A percentile compares a stretch with the other conserved stretches of the same genome.
These are phyloP conservation scores for Entomophthora muscae DNA, from an alignment of 371 early-diverging fungal genomes.

Conservation along the genomic window DNA sequence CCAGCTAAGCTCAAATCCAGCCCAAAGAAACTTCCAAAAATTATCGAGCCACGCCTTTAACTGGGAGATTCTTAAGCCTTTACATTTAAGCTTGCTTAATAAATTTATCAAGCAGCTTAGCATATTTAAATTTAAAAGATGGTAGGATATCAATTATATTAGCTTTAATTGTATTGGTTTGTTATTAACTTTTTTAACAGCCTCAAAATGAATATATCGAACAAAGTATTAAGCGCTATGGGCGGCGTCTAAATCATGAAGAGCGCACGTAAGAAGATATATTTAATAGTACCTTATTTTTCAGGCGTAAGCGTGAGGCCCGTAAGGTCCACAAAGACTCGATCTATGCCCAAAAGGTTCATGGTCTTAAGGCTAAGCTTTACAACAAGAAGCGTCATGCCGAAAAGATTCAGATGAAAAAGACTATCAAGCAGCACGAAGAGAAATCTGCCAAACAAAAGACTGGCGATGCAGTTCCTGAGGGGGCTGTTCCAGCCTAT, in stretches of 20 bases:
- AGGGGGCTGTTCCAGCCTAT: slow-evolving; percentile 96
- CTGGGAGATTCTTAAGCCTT: too few species aligned
- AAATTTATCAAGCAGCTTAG: too few species aligned
- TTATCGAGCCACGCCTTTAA: too few species aligned
- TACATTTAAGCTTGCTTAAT: too few species aligned
- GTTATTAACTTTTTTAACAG: slow-evolving; percentile 21
- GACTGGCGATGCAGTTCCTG: slow-evolving; percentile 71
- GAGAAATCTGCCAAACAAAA: slow-evolving; percentile 86
- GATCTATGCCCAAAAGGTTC: slow-evolving; percentile 91
- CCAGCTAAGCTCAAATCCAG: too few species aligned
- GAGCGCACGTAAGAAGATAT: slow-evolving; percentile 65
- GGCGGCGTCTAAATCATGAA: slow-evolving; percentile 91
- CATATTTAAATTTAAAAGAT: too few species aligned
- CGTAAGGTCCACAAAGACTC: slow-evolving; percentile 81
- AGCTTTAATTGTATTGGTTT: not conserved
- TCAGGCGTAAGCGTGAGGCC: slow-evolving; percentile 92
- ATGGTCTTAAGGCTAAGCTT: slow-evolving; percentile 97
- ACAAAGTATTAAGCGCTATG: slow-evolving; percentile 95
- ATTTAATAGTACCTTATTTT: not conserved
- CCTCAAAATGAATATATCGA: slow-evolving; percentile 99
- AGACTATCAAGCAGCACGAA: slow-evolving; percentile 95
- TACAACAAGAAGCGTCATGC: slow-evolving; percentile 96
- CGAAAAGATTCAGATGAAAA: slow-evolving; percentile 99
- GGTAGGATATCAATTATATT: not conserved
- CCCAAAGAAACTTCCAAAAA: too few species aligned